Percentiles rank a stretch among this genome's conserved stretches.
Evolutionary conservation across 108 stramenopile genomes (phyloP).

Genomic region (Phaeodactylum tricornutum): DNA sequence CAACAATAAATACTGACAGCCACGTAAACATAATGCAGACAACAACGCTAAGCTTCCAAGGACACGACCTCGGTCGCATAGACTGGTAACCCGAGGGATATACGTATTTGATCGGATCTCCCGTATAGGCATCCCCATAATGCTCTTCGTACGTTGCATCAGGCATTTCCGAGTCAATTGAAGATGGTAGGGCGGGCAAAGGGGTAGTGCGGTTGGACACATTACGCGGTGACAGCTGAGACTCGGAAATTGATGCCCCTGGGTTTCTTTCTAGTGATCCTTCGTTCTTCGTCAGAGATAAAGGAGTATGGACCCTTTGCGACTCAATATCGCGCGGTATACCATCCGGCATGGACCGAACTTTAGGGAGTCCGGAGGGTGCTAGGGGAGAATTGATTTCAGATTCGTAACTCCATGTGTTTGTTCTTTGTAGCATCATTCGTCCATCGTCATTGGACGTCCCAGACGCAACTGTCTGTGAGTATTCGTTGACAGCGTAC

Average conservation of each 20-base stretch:
- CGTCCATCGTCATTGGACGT: conserved; percentile 18
- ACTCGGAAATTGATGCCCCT: too few relatives aligned
- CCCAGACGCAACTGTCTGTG: conserved; percentile 24
- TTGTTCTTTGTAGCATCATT: not conserved
- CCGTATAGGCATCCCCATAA: conserved; percentile 80
- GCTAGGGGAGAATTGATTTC: not conserved
- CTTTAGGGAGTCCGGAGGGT: not conserved
- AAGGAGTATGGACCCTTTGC: too few relatives aligned
- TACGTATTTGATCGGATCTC: conserved; percentile 56
- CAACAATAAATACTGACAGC: conserved; percentile 72
- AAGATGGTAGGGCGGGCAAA: too few relatives aligned
- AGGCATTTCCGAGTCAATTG: too few relatives aligned
- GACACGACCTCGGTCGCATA: conserved; percentile 75
- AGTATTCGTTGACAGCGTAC: conserved; percentile 47
- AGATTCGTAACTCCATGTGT: not conserved
- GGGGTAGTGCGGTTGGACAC: too few relatives aligned
- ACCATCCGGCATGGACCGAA: not conserved
- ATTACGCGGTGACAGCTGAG: too few relatives aligned
- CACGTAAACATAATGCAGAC: conserved; percentile 61
- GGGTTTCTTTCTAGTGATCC: too few relatives aligned
- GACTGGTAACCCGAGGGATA: conserved; percentile 81
- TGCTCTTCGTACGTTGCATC: conserved; percentile 82
- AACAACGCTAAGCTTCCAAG: conserved; percentile 70
- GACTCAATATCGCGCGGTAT: too few relatives aligned
- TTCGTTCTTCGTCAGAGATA: too few relatives aligned